These are phyloP conservation scores for Pleurozium schreberi DNA, from an alignment of 225 moss, liverwort and hornwort species.

Conservation along the genomic window DNA sequence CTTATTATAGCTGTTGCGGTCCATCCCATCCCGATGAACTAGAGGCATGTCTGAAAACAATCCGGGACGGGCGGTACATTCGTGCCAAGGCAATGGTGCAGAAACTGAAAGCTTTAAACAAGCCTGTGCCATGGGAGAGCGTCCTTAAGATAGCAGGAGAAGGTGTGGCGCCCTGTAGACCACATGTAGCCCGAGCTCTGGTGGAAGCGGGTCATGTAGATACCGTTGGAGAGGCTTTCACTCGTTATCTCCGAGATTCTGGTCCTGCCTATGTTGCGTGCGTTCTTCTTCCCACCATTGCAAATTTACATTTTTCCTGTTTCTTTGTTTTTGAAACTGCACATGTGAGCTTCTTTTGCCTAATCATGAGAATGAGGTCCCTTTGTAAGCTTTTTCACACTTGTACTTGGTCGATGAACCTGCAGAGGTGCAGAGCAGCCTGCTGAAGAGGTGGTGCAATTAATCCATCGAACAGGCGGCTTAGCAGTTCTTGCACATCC, in stretches of 20 bases:
- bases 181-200: conserved; percentile 80
- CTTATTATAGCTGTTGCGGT: conserved; percentile 88
- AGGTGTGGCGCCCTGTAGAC: conserved; percentile 84
- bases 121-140: conserved; percentile 60
- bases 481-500: conserved; percentile 87
- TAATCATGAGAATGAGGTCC: background rate
- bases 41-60: conserved; percentile 46
- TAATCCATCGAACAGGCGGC: conserved; percentile 72
- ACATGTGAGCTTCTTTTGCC: background rate
- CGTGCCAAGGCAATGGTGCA: conserved; percentile 86
- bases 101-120: conserved; percentile 53
- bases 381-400: background rate
- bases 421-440: conserved; percentile 91
- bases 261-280: conserved; percentile 91
- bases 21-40: conserved; percentile 67
- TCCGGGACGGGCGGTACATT: conserved; percentile 64
- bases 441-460: conserved; percentile 67
- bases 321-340: background rate
- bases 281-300: background rate
- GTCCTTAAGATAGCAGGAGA: conserved; percentile 75
- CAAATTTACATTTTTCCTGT: background rate
- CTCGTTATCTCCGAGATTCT: conserved; percentile 55
- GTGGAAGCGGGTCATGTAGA: conserved; percentile 83
- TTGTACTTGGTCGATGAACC: background rate
- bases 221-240: conserved; percentile 60